Percentiles rank a stretch among this genome's conserved stretches.
Evolutionary conservation across 2,329 filamentous ascomycete genomes (phyloP).

Genomic region (Leptographium flavum): DNA sequence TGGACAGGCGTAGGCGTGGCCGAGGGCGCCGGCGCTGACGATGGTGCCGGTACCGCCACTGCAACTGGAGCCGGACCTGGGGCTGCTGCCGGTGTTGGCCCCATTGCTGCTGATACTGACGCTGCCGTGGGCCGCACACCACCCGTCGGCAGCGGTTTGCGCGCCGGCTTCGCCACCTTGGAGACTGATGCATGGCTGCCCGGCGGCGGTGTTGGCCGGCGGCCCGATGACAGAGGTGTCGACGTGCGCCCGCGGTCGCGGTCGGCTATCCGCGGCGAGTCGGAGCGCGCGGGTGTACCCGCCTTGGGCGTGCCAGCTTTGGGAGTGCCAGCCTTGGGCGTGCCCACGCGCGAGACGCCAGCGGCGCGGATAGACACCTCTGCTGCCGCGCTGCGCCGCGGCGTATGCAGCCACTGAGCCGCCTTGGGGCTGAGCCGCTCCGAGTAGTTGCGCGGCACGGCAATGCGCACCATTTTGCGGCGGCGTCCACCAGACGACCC

Average conservation of each 20-base stretch:
- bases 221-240: not conserved
- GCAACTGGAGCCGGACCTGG: not conserved
- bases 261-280: not conserved
- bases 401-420: constrained; percentile 8
- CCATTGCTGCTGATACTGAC: not conserved
- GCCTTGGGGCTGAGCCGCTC: constrained; percentile 7
- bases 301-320: not conserved
- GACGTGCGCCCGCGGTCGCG: too few relatives aligned
- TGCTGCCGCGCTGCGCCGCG: not conserved
- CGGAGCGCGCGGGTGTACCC: not conserved
- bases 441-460: constrained; percentile 6
- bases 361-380: constrained; percentile 2
- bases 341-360: not conserved
- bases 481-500: too few relatives aligned
- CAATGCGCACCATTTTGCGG: constrained; percentile 15
- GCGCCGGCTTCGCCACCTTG: constrained; percentile 2
- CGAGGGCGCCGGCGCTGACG: not conserved
- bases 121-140: too few relatives aligned
- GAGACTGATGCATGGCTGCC: not conserved
- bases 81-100: not conserved
- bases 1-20: not conserved
- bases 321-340: not conserved
- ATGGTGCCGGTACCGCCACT: too few relatives aligned
- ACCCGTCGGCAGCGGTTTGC: constrained; percentile 8
- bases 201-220: not conserved